These are phyloP conservation scores for Gossypium laxum DNA, from an alignment of 441 rosid genomes.

Conservation along the genomic window DNA sequence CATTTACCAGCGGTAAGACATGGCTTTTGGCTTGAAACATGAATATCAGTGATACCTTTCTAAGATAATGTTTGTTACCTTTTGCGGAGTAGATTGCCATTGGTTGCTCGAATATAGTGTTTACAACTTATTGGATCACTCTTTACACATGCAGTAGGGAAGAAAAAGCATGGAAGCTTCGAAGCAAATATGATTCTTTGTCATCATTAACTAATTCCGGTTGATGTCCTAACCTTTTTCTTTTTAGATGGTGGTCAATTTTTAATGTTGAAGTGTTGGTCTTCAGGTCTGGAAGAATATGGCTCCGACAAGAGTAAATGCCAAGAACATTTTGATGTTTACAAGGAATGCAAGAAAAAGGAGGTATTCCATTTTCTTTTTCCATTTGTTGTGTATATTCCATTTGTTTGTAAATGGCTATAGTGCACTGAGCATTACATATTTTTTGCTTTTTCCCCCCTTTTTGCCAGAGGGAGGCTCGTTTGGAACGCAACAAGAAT, in stretches of 20 bases:
- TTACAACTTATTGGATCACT: not conserved
- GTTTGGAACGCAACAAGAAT: conserved; percentile 72
- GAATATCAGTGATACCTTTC: not conserved
- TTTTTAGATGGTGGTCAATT: not conserved
- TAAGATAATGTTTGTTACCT: not conserved
- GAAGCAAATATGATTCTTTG: not conserved
- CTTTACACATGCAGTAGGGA: not conserved
- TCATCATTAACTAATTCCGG: not conserved
- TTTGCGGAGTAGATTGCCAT: not conserved
- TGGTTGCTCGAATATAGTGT: not conserved
- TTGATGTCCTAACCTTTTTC: not conserved
- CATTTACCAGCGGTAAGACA: not conserved
- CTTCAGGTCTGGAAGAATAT: conserved; percentile 75
- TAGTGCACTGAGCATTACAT: conserved; percentile 12
- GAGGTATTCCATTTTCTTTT: conserved; percentile 41
- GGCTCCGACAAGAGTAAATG: conserved; percentile 83
- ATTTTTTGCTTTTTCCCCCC: not conserved
- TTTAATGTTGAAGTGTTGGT: conserved; percentile 4
- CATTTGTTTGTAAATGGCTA: conserved; percentile 2
- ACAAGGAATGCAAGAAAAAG: conserved; percentile 94
- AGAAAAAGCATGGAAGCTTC: not conserved
- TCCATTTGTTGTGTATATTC: not conserved
- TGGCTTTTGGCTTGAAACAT: not conserved
- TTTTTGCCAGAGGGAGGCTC: conserved; percentile 74
- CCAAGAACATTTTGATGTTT: conserved; percentile 78